Percentiles rank a stretch among this genome's conserved stretches.
Conservation (phyloP, 331 rosid genomes). For the Telfairia occidentalis region DNA sequence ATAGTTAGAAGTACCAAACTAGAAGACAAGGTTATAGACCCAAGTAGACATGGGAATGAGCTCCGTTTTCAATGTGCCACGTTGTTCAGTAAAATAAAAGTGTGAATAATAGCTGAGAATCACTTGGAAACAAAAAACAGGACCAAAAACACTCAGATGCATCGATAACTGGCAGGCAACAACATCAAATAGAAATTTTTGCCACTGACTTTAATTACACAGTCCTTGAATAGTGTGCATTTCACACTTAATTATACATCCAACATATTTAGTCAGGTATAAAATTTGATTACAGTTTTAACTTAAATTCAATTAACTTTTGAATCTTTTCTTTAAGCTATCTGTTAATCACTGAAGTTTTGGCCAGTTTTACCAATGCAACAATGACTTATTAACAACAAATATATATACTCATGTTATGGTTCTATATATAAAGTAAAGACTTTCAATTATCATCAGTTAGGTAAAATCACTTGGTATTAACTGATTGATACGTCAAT, state of each 20-base stretch:
- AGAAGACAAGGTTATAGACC: not conserved
- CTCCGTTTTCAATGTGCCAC: not conserved
- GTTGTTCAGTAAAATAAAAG: no score
- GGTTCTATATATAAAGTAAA: no score
- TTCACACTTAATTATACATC: not conserved
- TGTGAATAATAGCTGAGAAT: no score
- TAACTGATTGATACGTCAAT: no score
- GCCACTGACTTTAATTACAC: not conserved
- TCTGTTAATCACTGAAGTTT: not conserved
- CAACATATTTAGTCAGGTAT: not conserved
- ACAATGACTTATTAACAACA: no score
- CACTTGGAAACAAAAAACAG: not conserved
- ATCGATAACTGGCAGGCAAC: not conserved
- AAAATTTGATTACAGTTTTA: not conserved
- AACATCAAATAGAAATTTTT: not conserved
- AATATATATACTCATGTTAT: no score
- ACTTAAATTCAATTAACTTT: not conserved
- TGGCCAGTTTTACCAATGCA: no score
- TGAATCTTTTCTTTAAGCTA: not conserved
- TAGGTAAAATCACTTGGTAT: no score
- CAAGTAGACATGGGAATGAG: not conserved
- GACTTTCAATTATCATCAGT: no score
- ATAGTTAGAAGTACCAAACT: not conserved
- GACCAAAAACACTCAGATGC: not conserved
- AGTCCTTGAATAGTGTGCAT: not conserved